Evolutionary conservation across 1,139 yeast species (phyloP).

Genomic region (Saccharomyces pastorianus): DNA sequence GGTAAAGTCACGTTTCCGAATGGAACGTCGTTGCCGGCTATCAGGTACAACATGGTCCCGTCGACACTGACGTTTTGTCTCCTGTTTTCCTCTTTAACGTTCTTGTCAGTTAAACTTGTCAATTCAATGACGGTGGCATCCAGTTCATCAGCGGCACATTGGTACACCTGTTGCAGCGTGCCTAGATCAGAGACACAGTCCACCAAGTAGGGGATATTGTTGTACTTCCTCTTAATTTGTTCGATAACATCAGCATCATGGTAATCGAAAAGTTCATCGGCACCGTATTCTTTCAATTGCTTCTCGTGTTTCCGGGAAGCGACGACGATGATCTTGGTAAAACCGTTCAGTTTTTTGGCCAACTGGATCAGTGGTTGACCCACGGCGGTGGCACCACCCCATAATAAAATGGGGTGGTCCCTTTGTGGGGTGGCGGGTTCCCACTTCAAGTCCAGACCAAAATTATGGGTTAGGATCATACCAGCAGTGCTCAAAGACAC

Average conservation of each 20-base stretch:
- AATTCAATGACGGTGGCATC: slow-evolving; percentile 29
- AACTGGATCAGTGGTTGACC: slow-evolving; percentile 44
- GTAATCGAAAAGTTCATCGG: slow-evolving; percentile 54
- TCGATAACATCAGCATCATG: slow-evolving; percentile 45
- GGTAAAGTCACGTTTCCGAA: slow-evolving; percentile 24
- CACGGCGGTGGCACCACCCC: slow-evolving; percentile 57
- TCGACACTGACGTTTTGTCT: slow-evolving; percentile 23
- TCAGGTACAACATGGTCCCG: slow-evolving; percentile 21
- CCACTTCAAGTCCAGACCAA: slow-evolving; percentile 24
- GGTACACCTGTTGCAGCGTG: slow-evolving; percentile 40
- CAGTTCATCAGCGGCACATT: slow-evolving; percentile 36
- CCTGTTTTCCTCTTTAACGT: slow-evolving; percentile 22
- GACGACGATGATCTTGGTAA: slow-evolving; percentile 40
- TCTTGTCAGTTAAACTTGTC: slow-evolving; percentile 16
- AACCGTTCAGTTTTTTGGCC: slow-evolving; percentile 36
- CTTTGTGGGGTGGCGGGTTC: slow-evolving; percentile 24
- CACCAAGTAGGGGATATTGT: slow-evolving; percentile 27
- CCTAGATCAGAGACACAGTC: slow-evolving; percentile 44
- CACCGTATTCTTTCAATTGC: slow-evolving; percentile 38
- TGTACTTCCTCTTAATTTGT: slow-evolving; percentile 43
- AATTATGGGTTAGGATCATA: slow-evolving; percentile 19
- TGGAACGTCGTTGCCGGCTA: slow-evolving; percentile 23
- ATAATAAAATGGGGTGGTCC: slow-evolving; percentile 36
- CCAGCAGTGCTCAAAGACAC: slow-evolving; percentile 46
- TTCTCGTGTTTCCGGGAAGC: slow-evolving; percentile 41